A percentile compares a stretch with the other conserved stretches of the same genome.
phyloP scores from a whole-genome alignment of 768 basidiomycete species.

The Mycena crocata region DNA sequence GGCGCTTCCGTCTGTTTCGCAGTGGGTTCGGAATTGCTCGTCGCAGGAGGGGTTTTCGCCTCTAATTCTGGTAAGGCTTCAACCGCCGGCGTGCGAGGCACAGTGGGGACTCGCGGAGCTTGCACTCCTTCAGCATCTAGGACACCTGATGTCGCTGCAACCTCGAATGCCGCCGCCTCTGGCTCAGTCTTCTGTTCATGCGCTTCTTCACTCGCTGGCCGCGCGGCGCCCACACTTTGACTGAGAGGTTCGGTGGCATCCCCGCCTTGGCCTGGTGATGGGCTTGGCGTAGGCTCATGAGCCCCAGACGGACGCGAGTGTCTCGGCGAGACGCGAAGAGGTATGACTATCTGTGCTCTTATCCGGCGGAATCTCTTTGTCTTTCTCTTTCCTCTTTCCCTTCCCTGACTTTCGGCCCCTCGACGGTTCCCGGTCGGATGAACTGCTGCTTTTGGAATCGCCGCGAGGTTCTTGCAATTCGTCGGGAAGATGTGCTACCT shows the following conservation, averaged over 20 bases:
- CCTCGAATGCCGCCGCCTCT: no score
- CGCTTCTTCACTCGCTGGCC: no score
- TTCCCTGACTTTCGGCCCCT: conserved; percentile 34
- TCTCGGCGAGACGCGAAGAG: conserved; percentile 52
- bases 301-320: conserved; percentile 66
- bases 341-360: conserved; percentile 50
- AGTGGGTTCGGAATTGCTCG: neutral
- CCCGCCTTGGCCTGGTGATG: conserved; percentile 37
- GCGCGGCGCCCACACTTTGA: no score
- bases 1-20: neutral
- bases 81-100: conserved; percentile 12
- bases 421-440: conserved; percentile 34
- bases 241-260: conserved; percentile 31
- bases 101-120: conserved; percentile 3
- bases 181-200: no score
- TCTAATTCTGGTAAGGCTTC: conserved; percentile 3
- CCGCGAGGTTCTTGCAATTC: conserved; percentile 28
- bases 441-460: conserved; percentile 27
- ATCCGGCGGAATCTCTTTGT: conserved; percentile 38
- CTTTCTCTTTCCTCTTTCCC: conserved; percentile 42
- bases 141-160: no score
- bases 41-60: conserved; percentile 2
- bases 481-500: conserved; percentile 30
- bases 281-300: no score
- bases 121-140: conserved; percentile 19